Percentiles rank a stretch among this genome's conserved stretches.
These are phyloP conservation scores for Fusarium albidum DNA, from an alignment of 2,329 filamentous ascomycete species.

Conservation along the genomic window DNA sequence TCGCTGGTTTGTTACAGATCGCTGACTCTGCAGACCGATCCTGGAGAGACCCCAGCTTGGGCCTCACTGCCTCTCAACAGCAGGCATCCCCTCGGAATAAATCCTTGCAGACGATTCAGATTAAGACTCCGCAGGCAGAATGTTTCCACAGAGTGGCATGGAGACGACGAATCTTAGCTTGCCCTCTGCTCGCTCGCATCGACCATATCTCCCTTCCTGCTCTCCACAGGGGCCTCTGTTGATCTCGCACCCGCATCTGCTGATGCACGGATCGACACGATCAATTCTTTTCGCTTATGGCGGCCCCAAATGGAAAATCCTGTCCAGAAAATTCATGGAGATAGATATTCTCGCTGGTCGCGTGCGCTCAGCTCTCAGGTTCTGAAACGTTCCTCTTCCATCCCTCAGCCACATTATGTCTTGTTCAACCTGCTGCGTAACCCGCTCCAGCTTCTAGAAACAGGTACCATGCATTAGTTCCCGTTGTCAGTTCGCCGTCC, in stretches of 20 bases:
- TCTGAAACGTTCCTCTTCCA: background rate
- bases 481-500: background rate
- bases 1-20: slow-evolving; percentile 6
- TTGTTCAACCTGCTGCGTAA: no score
- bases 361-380: background rate
- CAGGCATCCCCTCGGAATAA: background rate
- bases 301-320: background rate
- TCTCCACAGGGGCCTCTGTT: background rate
- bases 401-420: background rate
- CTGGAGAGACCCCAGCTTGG: slow-evolving; percentile 2
- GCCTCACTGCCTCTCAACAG: background rate
- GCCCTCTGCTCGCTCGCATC: no score
- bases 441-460: background rate
- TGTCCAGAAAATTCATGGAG: no score
- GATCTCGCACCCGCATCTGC: background rate
- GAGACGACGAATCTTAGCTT: no score
- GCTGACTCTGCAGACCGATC: slow-evolving; percentile 7
- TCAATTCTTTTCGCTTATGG: background rate
- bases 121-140: background rate
- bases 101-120: background rate
- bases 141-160: no score
- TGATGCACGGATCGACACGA: background rate
- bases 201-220: no score
- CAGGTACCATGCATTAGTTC: background rate
- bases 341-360: background rate